A percentile compares a stretch with the other conserved stretches of the same genome.
Evolutionary conservation across 129 eudicot genomes (phyloP).

Genomic region (Silybum marianum): DNA sequence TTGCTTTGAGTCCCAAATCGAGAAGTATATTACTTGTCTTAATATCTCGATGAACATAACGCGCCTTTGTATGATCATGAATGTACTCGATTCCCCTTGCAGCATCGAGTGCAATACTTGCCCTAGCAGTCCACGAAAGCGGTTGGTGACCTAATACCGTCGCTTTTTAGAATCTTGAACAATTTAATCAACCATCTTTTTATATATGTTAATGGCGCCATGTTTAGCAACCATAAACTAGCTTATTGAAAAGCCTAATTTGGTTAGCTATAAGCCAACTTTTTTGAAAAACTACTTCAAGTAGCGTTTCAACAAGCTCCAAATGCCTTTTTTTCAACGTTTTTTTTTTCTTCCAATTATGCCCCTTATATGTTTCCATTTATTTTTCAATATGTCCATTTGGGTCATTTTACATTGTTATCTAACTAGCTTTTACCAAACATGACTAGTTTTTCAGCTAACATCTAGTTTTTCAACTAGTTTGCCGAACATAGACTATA

Average conservation of each 20-base stretch:
- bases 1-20: constrained; percentile 47
- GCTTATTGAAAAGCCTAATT: not conserved
- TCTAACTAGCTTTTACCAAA: not conserved
- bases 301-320: not conserved
- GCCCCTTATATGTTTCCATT: not conserved
- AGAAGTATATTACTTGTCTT: constrained; percentile 46
- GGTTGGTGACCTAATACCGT: constrained; percentile 47
- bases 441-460: not conserved
- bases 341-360: not conserved
- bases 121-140: constrained; percentile 47
- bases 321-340: not conserved
- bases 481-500: not conserved
- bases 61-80: constrained; percentile 51
- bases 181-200: not conserved
- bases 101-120: constrained; percentile 46
- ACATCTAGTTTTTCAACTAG: not conserved
- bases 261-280: not conserved
- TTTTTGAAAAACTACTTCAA: no score
- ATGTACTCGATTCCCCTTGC: constrained; percentile 48
- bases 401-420: not conserved
- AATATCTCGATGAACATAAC: constrained; percentile 49
- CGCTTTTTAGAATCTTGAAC: constrained; percentile 23
- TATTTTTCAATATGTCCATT: not conserved
- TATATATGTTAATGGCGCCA: not conserved
- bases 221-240: not conserved